Conservation (phyloP, 768 basidiomycete species). For the Podaxis sp. region DNA sequence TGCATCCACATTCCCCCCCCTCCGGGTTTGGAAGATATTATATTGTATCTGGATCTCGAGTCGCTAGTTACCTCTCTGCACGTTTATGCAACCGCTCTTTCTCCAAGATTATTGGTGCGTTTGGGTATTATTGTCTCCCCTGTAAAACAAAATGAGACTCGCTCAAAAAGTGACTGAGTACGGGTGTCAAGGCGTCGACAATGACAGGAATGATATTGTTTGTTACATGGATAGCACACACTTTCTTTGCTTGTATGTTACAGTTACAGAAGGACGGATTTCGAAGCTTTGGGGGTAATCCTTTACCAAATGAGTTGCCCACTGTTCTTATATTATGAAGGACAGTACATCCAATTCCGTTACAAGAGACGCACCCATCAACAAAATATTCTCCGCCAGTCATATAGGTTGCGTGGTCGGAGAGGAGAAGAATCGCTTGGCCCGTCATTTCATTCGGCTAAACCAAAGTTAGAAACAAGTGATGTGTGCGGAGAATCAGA, state of each 20-base stretch:
- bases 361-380: slow-evolving; percentile 42
- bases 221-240: no score
- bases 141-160: no score
- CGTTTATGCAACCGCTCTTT: no score
- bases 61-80: no score
- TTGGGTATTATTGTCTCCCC: no score
- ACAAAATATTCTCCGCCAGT: slow-evolving; percentile 56
- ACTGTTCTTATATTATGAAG: not conserved
- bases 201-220: no score
- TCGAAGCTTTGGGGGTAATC: not conserved
- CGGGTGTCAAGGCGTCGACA: no score
- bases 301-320: slow-evolving; percentile 28
- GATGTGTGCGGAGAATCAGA: not conserved
- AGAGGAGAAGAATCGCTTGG: slow-evolving; percentile 53
- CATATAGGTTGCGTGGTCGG: slow-evolving; percentile 51
- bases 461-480: not conserved
- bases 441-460: slow-evolving; percentile 58
- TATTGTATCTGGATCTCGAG: no score
- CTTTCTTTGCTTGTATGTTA: not conserved
- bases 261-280: not conserved
- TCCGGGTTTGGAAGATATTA: no score
- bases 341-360: not conserved
- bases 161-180: no score
- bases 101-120: no score
- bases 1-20: no score